Evolutionary conservation across 2,329 filamentous ascomycete genomes (phyloP).

Genomic region (Daldinia sp.): DNA sequence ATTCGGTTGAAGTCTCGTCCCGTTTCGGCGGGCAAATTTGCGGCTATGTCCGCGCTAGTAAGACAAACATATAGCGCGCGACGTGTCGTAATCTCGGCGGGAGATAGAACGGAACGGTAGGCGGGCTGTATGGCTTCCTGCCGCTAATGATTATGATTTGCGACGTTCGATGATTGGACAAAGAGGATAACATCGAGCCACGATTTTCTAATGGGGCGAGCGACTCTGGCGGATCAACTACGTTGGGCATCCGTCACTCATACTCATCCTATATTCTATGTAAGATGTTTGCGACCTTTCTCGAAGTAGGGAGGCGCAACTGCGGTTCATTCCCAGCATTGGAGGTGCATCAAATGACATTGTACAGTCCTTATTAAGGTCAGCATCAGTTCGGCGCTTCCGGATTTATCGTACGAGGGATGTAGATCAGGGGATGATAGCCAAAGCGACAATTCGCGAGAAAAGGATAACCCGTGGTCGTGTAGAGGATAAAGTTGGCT

Average conservation of each 20-base stretch:
- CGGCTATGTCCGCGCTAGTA: background rate
- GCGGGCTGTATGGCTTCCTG: background rate
- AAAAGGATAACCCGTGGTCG: slow-evolving; percentile 22
- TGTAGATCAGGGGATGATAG: background rate
- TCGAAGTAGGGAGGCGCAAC: slow-evolving; percentile 10
- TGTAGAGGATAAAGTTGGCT: slow-evolving; percentile 1
- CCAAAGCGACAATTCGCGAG: slow-evolving; percentile 5
- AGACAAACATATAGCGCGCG: background rate
- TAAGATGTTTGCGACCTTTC: slow-evolving; percentile 4
- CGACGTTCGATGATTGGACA: background rate
- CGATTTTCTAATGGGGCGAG: background rate
- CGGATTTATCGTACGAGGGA: slow-evolving; percentile 10
- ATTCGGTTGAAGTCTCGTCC: slow-evolving; percentile 51
- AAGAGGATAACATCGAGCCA: background rate
- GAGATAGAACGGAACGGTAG: background rate
- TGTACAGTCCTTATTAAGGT: slow-evolving; percentile 20
- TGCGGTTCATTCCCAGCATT: slow-evolving; percentile 25
- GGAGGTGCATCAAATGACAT: slow-evolving; percentile 13
- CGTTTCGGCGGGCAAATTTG: background rate
- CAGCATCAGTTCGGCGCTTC: slow-evolving; percentile 31
- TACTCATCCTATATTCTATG: slow-evolving; percentile 6
- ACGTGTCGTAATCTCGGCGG: background rate
- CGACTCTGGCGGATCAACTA: slow-evolving; percentile 22
- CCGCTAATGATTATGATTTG: slow-evolving; percentile 9
- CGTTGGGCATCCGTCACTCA: background rate